phyloP scores from a whole-genome alignment of 441 rosid species.

The Gossypium schwendimanii region DNA sequence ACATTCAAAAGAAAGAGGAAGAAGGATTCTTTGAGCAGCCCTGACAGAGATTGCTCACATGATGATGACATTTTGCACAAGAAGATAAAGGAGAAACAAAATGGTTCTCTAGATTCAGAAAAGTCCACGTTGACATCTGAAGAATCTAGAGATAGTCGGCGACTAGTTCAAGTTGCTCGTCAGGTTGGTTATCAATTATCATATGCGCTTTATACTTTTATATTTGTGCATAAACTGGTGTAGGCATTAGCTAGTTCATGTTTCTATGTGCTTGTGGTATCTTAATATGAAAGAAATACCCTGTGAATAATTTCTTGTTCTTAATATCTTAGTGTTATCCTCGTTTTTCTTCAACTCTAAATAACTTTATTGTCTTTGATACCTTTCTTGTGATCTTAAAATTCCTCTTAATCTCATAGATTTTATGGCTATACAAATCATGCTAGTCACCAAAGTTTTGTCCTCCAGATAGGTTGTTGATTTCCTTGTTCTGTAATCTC shows the following conservation, averaged over 20 bases:
- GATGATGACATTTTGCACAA: constrained; percentile 27
- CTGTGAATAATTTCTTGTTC: not conserved
- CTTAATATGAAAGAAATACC: not conserved
- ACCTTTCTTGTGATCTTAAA: too few species aligned
- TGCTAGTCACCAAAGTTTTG: too few species aligned
- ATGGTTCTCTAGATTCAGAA: constrained; percentile 31
- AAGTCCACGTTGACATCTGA: constrained; percentile 37
- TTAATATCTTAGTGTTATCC: too few species aligned
- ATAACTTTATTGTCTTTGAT: too few species aligned
- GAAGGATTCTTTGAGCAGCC: constrained; percentile 42
- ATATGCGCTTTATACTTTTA: constrained; percentile 4
- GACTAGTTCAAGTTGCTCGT: constrained; percentile 41
- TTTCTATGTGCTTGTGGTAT: not conserved
- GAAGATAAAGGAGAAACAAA: constrained; percentile 35
- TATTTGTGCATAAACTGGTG: constrained; percentile 7
- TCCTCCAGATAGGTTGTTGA: too few species aligned
- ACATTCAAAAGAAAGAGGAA: constrained; percentile 74
- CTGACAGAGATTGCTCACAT: constrained; percentile 36
- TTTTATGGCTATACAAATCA: too few species aligned
- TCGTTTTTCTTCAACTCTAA: too few species aligned
- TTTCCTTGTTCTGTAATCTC: too few species aligned
- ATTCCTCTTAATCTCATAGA: too few species aligned
- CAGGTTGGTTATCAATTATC: constrained; percentile 39
- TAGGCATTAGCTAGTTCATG: constrained; percentile 3
- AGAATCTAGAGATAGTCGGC: constrained; percentile 44